Evolutionary conservation across 257 asterid genomes (phyloP), one percentile per base, ranked within the genome.

Genomic region (Rhazya stricta): DNA sequence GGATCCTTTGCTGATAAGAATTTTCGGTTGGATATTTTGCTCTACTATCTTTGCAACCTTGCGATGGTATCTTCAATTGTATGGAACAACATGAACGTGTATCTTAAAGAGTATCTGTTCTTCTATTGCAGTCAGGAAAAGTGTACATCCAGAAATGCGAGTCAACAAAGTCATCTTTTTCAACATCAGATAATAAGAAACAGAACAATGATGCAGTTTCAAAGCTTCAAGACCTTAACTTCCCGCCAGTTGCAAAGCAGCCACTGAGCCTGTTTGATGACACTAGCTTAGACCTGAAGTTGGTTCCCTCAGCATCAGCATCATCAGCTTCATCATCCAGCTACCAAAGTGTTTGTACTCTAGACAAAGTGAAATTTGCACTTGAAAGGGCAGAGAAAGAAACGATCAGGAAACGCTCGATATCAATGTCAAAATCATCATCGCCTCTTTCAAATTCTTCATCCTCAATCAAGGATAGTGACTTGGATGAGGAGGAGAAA

Each of bases 351-450:
- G 96, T 93, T 1, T 93, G 98, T 91, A 93, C 98, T 19, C 85
- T 93, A 1, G 97, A 93, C 82, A 93, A 91, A 62, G 97, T 93
- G 43, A 89, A 89, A 78, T 93, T 86, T 0, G 98, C 98, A 0
- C 90, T 93, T 0, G 96, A 86, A 77, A 85, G 96, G 78, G 96
- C 88, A 0, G 96, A 90, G 84, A 91, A 83, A 74, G 92, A 87
- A 72, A 79, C 86, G 12, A 57, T 46, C 12, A 84, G 84, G 74
- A 93, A 91, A 65, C 88, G 94, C 3, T 84, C 91, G 0, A 77
- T 85, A 3, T 89, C 96, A 0, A 74, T 79, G 77, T 85, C 93
- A 13, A 85, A 83, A 71, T 85, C 96, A 34, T 88, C 97, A 0
- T 76, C 90, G 0, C 81, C 80, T 0, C 81, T 77, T 3, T 90